phyloP scores from a whole-genome alignment of 441 rosid species.

The Geranium incanum region DNA sequence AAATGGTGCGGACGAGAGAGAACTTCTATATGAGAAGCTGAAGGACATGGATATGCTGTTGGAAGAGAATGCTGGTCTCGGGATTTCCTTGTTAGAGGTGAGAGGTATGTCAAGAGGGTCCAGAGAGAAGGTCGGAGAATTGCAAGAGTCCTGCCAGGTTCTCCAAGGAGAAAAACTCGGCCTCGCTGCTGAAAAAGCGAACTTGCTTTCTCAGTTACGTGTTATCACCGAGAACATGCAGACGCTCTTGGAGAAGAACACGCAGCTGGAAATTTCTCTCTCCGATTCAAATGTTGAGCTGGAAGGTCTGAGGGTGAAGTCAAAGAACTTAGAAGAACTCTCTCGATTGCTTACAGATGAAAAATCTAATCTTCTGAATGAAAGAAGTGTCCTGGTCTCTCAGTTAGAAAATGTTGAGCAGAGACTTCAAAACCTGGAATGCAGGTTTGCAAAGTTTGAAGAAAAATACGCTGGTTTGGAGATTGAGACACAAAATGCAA shows the following conservation, averaged over 20 bases:
- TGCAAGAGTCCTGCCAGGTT: constrained; percentile 54
- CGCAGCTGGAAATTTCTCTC: constrained; percentile 43
- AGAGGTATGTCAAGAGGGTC: constrained; percentile 42
- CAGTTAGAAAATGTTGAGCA: constrained; percentile 43
- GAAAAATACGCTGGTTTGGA: constrained; percentile 38
- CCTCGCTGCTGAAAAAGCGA: constrained; percentile 43
- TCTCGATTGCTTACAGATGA: constrained; percentile 46
- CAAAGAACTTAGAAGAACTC: constrained; percentile 56
- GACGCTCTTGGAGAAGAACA: constrained; percentile 48
- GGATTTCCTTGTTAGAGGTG: constrained; percentile 42
- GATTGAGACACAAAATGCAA: constrained; percentile 41
- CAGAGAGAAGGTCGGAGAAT: constrained; percentile 36
- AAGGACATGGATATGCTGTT: constrained; percentile 35
- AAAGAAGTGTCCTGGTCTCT: constrained; percentile 40
- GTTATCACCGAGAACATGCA: constrained; percentile 61
- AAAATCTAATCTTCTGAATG: constrained; percentile 43
- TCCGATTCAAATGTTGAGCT: constrained; percentile 54
- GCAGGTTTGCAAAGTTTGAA: constrained; percentile 49
- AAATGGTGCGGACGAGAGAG: constrained; percentile 35
- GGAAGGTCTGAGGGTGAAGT: constrained; percentile 48
- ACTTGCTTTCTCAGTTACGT: constrained; percentile 74
- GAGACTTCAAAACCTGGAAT: constrained; percentile 60
- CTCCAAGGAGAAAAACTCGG: constrained; percentile 53
- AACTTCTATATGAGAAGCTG: constrained; percentile 33
- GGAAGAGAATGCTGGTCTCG: constrained; percentile 51